These are phyloP conservation scores for Vachellia pachyceras DNA, from an alignment of 306 rosid genomes.

Conservation along the genomic window DNA sequence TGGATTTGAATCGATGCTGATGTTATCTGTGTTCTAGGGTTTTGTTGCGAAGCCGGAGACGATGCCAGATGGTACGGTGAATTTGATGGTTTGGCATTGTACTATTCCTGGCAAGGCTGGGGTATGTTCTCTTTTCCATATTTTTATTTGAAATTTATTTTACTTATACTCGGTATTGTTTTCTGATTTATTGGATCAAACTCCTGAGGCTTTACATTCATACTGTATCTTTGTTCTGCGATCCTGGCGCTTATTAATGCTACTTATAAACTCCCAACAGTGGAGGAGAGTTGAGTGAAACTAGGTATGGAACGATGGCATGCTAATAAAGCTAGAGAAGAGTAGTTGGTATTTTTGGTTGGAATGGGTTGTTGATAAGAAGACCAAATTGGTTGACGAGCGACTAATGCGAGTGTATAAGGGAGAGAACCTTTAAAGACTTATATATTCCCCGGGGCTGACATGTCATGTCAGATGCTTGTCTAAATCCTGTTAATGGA, in stretches of 20 bases:
- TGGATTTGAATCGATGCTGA: not conserved
- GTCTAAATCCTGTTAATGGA: conserved; percentile 2
- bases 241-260: not conserved
- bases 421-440: not conserved
- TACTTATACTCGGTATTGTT: not conserved
- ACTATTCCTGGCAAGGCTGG: conserved; percentile 91
- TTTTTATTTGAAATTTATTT: not conserved
- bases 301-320: not conserved
- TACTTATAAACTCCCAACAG: too few species aligned
- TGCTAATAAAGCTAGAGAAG: not conserved
- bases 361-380: conserved; percentile 11
- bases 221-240: conserved; percentile 8
- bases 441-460: not conserved
- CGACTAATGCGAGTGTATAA: not conserved
- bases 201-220: not conserved
- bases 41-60: conserved; percentile 97
- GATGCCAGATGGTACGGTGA: conserved; percentile 75
- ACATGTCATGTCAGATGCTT: not conserved
- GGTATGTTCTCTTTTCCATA: conserved; percentile 44
- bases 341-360: not conserved
- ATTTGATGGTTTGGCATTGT: conserved; percentile 99
- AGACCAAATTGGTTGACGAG: conserved; percentile 6
- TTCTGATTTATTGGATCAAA: conserved; percentile 10
- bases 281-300: too few species aligned
- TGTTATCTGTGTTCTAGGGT: conserved; percentile 64